Evolutionary conservation across 2,329 filamentous ascomycete species (phyloP), one percentile per base, ranked within the genome.

Genomic region (Fusarium sp.): DNA sequence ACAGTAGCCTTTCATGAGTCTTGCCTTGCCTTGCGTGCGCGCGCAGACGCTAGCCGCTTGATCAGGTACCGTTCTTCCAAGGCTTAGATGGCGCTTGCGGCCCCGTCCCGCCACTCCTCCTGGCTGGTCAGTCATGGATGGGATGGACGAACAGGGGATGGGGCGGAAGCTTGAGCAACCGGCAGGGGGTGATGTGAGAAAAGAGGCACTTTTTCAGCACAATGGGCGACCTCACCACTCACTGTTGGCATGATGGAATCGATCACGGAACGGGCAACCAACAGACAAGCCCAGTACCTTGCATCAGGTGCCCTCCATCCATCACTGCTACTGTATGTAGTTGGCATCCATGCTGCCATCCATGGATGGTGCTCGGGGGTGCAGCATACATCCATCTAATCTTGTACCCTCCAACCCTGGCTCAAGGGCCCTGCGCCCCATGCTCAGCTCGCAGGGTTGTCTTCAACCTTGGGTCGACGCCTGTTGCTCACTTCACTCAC

Each of bases 371-470:
- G 22, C 42, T 24, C 22, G 22, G 42, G 42, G 42, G 22, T 27
- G 24, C 29, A 31, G 58, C 61, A 62, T 69, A 50, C 61, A 63
- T 69, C 56, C 64, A 72, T 74, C 71, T 74, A 74, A 74, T 67
- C 66, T 66, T 67, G 60, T 66, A 60, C 61, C 42, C 42, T 54
- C 42, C 58, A 61, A 59, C 64, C 73, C 73, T 67, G 66, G 72
- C 62, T 56, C 69, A 69, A 65, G 75, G 74, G 57, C 70, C 75
- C 79, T 80, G 78, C 78, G 77, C 78, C 78, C 77, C 79, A 74
- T 73, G 74, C 76, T 80, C 79, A 80, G 79, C 79, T 80, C 67
- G 71, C 79, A 78, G 79, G 77, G 77, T 75, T 78, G 70, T 67
- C 67, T 66, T 67, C 61, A 68, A 73, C 63, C 64, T 69, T 73